These are phyloP conservation scores for Alternaria gansuensis DNA, from an alignment of 2,329 filamentous ascomycete species.

Conservation along the genomic window DNA sequence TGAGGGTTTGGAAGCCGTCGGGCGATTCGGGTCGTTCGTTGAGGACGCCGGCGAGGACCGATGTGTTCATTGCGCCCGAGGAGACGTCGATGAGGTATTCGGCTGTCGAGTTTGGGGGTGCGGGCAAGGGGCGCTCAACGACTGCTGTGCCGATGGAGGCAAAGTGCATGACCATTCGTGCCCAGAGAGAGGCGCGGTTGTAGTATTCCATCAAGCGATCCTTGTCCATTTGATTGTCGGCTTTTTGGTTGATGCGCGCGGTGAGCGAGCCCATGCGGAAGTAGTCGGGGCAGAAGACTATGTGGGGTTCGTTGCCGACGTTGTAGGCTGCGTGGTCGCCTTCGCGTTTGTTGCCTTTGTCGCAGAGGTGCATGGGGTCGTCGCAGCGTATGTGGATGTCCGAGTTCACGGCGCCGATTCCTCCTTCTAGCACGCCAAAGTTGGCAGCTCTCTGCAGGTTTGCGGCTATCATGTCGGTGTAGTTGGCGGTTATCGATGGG, in stretches of 20 bases:
- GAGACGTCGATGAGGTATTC: constrained; percentile 34
- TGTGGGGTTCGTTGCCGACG: constrained; percentile 48
- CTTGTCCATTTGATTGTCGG: constrained; percentile 35
- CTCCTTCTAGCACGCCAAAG: constrained; percentile 40
- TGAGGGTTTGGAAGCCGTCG: constrained; percentile 36
- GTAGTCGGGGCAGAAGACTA: constrained; percentile 47
- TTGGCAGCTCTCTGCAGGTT: constrained; percentile 44
- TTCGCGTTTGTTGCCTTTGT: constrained; percentile 39
- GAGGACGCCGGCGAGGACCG: constrained; percentile 44
- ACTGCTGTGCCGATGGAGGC: constrained; percentile 41
- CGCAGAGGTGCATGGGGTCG: constrained; percentile 43
- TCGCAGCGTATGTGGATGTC: constrained; percentile 50
- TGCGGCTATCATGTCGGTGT: constrained; percentile 40
- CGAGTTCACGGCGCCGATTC: constrained; percentile 32
- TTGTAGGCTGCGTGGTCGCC: constrained; percentile 47
- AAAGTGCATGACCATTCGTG: constrained; percentile 49
- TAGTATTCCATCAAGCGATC: constrained; percentile 44
- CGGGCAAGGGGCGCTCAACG: constrained; percentile 30
- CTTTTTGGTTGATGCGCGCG: constrained; percentile 35
- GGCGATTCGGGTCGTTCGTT: constrained; percentile 39
- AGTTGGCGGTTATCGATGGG: constrained; percentile 34
- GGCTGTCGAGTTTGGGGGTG: constrained; percentile 27
- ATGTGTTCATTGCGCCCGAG: constrained; percentile 45
- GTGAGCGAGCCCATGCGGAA: constrained; percentile 41
- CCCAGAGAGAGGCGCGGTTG: constrained; percentile 48